These are phyloP conservation scores for Pseudoneurospora amorphoporcata DNA, from an alignment of 495 filamentous ascomycete species.

Conservation along the genomic window DNA sequence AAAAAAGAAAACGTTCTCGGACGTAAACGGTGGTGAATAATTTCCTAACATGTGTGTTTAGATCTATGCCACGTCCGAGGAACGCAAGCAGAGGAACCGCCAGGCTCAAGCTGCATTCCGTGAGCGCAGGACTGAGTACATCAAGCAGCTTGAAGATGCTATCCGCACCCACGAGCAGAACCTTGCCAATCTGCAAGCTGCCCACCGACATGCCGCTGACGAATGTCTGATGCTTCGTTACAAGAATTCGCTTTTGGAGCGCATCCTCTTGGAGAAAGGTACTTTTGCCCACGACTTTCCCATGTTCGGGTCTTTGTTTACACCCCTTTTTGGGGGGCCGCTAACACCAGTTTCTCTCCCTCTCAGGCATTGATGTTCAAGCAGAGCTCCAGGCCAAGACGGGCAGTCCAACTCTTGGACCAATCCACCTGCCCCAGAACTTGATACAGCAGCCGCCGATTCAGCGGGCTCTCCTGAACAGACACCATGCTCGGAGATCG, in stretches of 20 bases:
- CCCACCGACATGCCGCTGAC: conserved; percentile 88
- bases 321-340: neutral
- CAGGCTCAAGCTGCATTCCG: conserved; percentile 97
- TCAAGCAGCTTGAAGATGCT: conserved; percentile 95
- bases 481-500: conserved; percentile 59
- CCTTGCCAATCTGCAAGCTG: conserved; percentile 82
- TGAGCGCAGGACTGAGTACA: conserved; percentile 95
- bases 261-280: conserved; percentile 95
- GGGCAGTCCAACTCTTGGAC: conserved; percentile 58
- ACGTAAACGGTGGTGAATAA: neutral
- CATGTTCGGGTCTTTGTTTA: neutral
- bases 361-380: conserved; percentile 87
- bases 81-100: conserved; percentile 93
- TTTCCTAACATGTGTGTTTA: conserved; percentile 27
- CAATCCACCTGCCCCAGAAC: conserved; percentile 50
- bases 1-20: too few species aligned
- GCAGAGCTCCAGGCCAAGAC: conserved; percentile 86
- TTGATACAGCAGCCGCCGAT: conserved; percentile 57
- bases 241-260: conserved; percentile 92
- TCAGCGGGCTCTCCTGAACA: conserved; percentile 62
- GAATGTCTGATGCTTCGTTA: conserved; percentile 97
- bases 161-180: conserved; percentile 97
- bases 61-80: conserved; percentile 98
- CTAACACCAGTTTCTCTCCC: neutral
- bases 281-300: neutral